These are phyloP conservation scores for Citrullus colocynthis DNA, from an alignment of 306 rosid genomes.

Conservation along the genomic window DNA sequence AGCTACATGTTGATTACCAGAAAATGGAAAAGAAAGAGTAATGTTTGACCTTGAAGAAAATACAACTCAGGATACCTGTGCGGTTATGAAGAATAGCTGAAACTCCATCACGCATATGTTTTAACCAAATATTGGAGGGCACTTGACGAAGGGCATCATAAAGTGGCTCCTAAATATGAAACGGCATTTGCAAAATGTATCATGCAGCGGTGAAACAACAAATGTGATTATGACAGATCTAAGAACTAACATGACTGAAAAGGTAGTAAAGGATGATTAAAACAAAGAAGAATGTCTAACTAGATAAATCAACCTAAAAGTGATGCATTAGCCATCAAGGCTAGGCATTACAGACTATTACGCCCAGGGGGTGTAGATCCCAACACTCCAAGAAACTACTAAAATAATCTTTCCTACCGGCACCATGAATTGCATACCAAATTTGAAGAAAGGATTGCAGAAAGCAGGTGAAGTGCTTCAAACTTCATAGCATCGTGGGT, in stretches of 20 bases:
- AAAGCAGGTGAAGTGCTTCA: slow-evolving; percentile 65
- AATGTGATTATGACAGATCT: neutral
- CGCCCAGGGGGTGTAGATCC: neutral
- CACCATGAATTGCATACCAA: slow-evolving; percentile 32
- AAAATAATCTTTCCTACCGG: neutral
- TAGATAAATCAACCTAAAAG: neutral
- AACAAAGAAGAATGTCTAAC: neutral
- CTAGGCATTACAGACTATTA: neutral
- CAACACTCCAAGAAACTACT: neutral
- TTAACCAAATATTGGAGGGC: slow-evolving; percentile 42
- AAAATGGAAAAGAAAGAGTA: slow-evolving; percentile 2
- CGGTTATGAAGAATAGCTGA: slow-evolving; percentile 76
- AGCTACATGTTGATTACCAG: neutral
- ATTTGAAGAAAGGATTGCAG: slow-evolving; percentile 46
- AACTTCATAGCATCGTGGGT: slow-evolving; percentile 68
- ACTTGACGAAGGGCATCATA: slow-evolving; percentile 33
- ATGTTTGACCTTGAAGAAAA: slow-evolving; percentile 4
- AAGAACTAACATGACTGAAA: neutral
- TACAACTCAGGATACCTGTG: slow-evolving; percentile 49
- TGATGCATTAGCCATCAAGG: neutral
- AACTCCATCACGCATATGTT: slow-evolving; percentile 56
- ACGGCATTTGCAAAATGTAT: neutral
- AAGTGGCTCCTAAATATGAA: slow-evolving; percentile 36
- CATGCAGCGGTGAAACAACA: neutral
- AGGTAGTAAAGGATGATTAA: neutral